Evolutionary conservation across 495 filamentous ascomycete genomes (phyloP), one percentile per base, ranked within the genome.

Genomic region (Zalerion maritima): DNA sequence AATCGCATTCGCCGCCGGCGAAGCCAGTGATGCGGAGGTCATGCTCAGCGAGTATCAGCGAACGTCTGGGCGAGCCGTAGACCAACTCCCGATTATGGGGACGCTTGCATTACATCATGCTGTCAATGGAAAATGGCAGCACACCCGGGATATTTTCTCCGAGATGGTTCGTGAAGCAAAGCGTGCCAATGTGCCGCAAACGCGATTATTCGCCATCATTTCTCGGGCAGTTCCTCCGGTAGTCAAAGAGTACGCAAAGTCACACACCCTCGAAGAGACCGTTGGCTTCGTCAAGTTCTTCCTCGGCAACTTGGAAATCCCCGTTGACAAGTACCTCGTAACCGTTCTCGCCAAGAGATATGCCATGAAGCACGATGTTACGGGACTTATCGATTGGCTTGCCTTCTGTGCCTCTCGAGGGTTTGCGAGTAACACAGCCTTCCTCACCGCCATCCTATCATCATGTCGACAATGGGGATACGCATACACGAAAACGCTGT

Each of bases 261-360:
- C 38, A 6, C 62, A 68, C 40, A 35, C 49, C 17, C 41, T 50
- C 15, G 23, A 28, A 5, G 56, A 67, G 32, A 57, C 51, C 3
- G 54, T 60, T 30, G 45, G 44, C 10, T 67, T 66, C 20, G 24
- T 61, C 23, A 45, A 35, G 16, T 27, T 23, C 9, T 67, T 57
- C 25, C 35, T 52, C 9, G 38, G 42, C 10, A 31, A 45, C 9
- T 34, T 56, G 4, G 36, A 41, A n/a, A 40, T 66, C 5, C 36
- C 39, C 3, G 18, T 64, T 14, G 49, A 43, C 28, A 35, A 30
- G 18, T 51, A 49, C 21, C 42, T 54, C 12, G 52, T 61, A 19
- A 58, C 50, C 13, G n/a, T 62, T 5, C 49, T 70, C 41, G 50
- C 59, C n/a, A 55, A 60, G 14, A 49, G 45, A 15, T 67, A 61